Evolutionary conservation across 148 eudicot species (phyloP).

Genomic region (Amaranthus hypochondriacus): DNA sequence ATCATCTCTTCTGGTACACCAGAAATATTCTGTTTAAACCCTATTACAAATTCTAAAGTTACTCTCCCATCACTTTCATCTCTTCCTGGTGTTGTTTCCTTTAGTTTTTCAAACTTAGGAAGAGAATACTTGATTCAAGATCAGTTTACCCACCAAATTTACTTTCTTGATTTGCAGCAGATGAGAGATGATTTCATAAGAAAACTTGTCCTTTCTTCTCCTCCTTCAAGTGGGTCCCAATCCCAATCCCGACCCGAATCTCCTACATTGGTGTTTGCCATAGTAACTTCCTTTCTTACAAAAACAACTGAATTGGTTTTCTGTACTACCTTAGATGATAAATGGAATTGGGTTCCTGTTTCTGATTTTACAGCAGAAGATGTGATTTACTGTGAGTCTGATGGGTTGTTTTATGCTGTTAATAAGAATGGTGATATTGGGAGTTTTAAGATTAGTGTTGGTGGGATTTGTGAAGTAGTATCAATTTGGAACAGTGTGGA

Average conservation of each 20-base stretch:
- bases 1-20: conserved; percentile 47
- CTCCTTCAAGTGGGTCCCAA: conserved; percentile 25
- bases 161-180: conserved; percentile 32
- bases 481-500: conserved; percentile 22
- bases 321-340: conserved; percentile 37
- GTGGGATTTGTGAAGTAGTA: conserved; percentile 21
- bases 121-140: conserved; percentile 46
- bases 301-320: conserved; percentile 49
- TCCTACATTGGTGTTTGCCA: conserved; percentile 40
- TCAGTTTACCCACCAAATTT: conserved; percentile 15
- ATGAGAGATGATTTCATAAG: conserved; percentile 54
- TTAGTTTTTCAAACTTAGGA: conserved; percentile 44
- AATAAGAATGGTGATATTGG: conserved; percentile 49
- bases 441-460: conserved; percentile 30
- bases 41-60: conserved; percentile 39
- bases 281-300: conserved; percentile 21
- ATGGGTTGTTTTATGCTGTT: conserved; percentile 54
- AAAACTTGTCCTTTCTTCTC: conserved; percentile 55
- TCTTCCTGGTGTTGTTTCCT: conserved; percentile 53
- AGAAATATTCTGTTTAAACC: conserved; percentile 45
- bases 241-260: no score
- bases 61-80: conserved; percentile 49
- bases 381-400: conserved; percentile 35
- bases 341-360: conserved; percentile 45
- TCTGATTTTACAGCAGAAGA: conserved; percentile 48